Evolutionary conservation across 257 asterid species (phyloP).

Genomic region (Coffea eugenioides): DNA sequence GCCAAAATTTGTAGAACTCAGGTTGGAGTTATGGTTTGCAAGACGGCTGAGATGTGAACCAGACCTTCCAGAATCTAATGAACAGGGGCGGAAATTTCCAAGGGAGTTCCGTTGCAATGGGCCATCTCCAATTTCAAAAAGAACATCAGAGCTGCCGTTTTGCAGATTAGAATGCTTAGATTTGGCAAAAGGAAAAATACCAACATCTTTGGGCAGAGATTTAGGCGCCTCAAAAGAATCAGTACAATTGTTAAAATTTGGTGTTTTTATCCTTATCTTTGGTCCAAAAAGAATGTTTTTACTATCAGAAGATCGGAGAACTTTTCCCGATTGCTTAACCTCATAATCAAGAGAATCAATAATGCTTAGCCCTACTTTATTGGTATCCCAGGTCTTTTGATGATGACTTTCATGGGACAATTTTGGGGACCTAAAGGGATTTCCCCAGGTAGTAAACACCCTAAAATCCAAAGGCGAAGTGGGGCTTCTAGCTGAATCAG

Average conservation of each 20-base stretch:
- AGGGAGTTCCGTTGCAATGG: slow-evolving; percentile 24
- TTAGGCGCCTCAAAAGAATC: slow-evolving; percentile 46
- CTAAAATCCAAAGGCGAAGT: slow-evolving; percentile 89
- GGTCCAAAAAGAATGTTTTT: slow-evolving; percentile 60
- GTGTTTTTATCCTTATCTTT: slow-evolving; percentile 46
- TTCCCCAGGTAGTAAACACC: slow-evolving; percentile 65
- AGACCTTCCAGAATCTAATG: slow-evolving; percentile 61
- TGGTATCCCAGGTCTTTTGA: slow-evolving; percentile 61
- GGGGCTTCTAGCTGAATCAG: slow-evolving; percentile 87
- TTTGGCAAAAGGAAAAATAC: slow-evolving; percentile 38
- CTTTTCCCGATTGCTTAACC: slow-evolving; percentile 35
- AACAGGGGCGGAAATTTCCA: slow-evolving; percentile 50
- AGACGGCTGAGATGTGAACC: slow-evolving; percentile 38
- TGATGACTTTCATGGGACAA: slow-evolving; percentile 33
- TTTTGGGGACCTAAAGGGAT: slow-evolving; percentile 61
- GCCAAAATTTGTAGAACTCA: slow-evolving; percentile 39
- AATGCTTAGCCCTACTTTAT: slow-evolving; percentile 88
- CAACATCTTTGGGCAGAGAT: slow-evolving; percentile 59
- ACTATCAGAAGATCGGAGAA: slow-evolving; percentile 44
- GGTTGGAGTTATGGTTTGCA: slow-evolving; percentile 44
- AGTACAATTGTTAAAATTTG: slow-evolving; percentile 32
- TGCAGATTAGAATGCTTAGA: slow-evolving; percentile 34
- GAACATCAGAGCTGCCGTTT: slow-evolving; percentile 52
- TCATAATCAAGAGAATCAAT: slow-evolving; percentile 73
- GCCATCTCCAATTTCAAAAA: slow-evolving; percentile 67